phyloP scores from a whole-genome alignment of 768 basidiomycete species.

The Austroboletus festivus region DNA sequence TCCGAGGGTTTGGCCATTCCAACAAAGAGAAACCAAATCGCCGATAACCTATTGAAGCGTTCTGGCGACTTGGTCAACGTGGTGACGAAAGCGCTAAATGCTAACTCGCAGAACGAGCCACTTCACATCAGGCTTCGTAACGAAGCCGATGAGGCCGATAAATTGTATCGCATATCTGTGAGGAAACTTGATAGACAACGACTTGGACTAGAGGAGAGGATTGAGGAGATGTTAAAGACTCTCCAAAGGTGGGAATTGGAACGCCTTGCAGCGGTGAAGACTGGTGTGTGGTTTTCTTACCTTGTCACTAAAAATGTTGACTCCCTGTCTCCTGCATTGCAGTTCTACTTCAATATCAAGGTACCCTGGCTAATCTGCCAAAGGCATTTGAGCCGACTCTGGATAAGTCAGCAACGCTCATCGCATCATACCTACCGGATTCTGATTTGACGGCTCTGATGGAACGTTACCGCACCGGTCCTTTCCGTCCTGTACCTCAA shows the following conservation, averaged over 20 bases:
- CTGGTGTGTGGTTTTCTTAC: slow-evolving; percentile 44
- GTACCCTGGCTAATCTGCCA: slow-evolving; percentile 69
- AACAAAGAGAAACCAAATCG: slow-evolving; percentile 34
- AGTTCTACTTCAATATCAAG: slow-evolving; percentile 88
- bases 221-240: slow-evolving; percentile 77
- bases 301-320: background rate
- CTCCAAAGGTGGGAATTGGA: slow-evolving; percentile 87
- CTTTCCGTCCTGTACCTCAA: slow-evolving; percentile 84
- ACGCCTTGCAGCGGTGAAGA: slow-evolving; percentile 79
- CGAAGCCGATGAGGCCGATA: slow-evolving; percentile 81
- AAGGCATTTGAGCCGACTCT: slow-evolving; percentile 60
- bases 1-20: slow-evolving; percentile 20
- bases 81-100: slow-evolving; percentile 67
- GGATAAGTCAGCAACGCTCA: slow-evolving; percentile 69
- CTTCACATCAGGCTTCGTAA: slow-evolving; percentile 64
- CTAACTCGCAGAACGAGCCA: slow-evolving; percentile 53
- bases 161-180: slow-evolving; percentile 74
- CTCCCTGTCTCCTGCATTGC: slow-evolving; percentile 1
- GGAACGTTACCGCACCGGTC: slow-evolving; percentile 89
- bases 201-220: slow-evolving; percentile 79
- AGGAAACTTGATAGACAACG: slow-evolving; percentile 80
- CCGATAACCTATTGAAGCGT: slow-evolving; percentile 63
- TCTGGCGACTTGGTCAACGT: slow-evolving; percentile 67
- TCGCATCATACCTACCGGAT: slow-evolving; percentile 86
- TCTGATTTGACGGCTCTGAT: slow-evolving; percentile 83